Base-by-base conservation (phyloP, 1,284 basidiomycete genomes). In the Testicularia cyperi region DNA sequence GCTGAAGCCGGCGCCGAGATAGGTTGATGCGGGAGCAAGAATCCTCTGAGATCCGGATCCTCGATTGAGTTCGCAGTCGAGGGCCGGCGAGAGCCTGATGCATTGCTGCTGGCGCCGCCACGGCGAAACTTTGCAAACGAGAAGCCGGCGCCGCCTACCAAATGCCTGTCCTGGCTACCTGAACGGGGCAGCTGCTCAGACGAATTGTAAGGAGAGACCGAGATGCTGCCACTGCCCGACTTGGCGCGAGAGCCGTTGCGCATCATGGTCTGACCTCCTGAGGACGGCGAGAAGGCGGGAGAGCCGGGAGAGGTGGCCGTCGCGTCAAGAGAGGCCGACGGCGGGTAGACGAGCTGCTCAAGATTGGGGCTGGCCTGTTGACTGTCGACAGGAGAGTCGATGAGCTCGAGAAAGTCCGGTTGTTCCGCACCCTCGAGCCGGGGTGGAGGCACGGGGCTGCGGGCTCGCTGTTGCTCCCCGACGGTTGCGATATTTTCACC, bases 361-460 rank as follows among this genome's bases (percentile, higher is more conserved):
- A 61, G 34, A 18, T 38, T 21, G 9, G 43, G 56, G 32, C 38
- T 49, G 4, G 34, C 23, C 18, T 45, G 42, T n/a, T 49, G 49
- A 36, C 45, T 49, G 14, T 30, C 35, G 21, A 45, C 24, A 16
- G 51, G 52, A 9, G 47, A 55, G 13, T 52, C 46, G 38, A 65
- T 60, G 22, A 47, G 20, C 25, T 65, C 57, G n/a, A 65, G 34
- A 19, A 65, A 61, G 28, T 61, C 57, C 4, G 61, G 56, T 15
- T 61, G 44, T 12, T 61, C 56, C 3, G 61, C 43, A 5, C 56
- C 61, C 12, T 46, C 38, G 12, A 64, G 35, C 3, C 56, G 36
- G 6, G 51, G 37, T 13, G 55, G 49, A 37, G 44, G 32, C 6
- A 34, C 21, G 1, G 60, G 55, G 16, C 36, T 31, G 25, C 33